A percentile compares a stretch with the other conserved stretches of the same genome.
phyloP scores from a whole-genome alignment of 2,329 filamentous ascomycete species.

The Diaporthe ampelina region DNA sequence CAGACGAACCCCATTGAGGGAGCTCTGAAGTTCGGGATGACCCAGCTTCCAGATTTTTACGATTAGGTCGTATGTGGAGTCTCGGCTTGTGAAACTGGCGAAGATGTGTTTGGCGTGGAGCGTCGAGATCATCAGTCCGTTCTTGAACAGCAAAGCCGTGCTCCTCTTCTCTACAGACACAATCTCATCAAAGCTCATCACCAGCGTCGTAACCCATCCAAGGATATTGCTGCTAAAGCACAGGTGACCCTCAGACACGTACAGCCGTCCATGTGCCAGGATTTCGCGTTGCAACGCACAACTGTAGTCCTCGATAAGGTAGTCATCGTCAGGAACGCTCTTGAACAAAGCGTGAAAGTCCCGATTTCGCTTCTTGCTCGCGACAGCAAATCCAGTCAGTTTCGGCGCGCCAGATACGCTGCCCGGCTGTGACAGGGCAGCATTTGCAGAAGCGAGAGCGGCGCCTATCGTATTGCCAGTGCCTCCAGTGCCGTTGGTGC shows the following conservation, averaged over 20 bases:
- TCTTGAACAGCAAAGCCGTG: constrained; percentile 95
- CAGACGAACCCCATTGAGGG: constrained; percentile 87
- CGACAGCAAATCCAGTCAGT: constrained; percentile 94
- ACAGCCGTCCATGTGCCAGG: constrained; percentile 90
- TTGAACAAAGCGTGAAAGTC: constrained; percentile 96
- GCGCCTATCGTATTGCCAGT: constrained; percentile 78
- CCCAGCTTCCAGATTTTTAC: constrained; percentile 99
- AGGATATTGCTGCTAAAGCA: constrained; percentile 99
- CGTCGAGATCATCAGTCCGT: constrained; percentile 96
- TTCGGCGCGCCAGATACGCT: constrained; percentile 75
- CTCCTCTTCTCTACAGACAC: constrained; percentile 97
- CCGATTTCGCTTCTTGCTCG: constrained; percentile 94
- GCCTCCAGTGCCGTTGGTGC: constrained; percentile 67
- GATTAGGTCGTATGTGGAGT: constrained; percentile 96
- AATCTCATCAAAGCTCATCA: constrained; percentile 98
- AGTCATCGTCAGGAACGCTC: constrained; percentile 97
- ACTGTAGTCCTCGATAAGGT: constrained; percentile 98
- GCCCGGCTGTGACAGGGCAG: constrained; percentile 76
- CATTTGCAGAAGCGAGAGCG: constrained; percentile 78
- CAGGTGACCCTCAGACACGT: constrained; percentile 96
- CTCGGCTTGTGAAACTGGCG: constrained; percentile 92
- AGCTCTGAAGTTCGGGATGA: constrained; percentile 91
- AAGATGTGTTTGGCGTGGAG: constrained; percentile 96
- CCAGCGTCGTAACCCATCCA: constrained; percentile 96
- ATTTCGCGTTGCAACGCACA: constrained; percentile 97